phyloP scores from a whole-genome alignment of 2,329 filamentous ascomycete genomes.

The Atkinsonella hypoxylon region DNA sequence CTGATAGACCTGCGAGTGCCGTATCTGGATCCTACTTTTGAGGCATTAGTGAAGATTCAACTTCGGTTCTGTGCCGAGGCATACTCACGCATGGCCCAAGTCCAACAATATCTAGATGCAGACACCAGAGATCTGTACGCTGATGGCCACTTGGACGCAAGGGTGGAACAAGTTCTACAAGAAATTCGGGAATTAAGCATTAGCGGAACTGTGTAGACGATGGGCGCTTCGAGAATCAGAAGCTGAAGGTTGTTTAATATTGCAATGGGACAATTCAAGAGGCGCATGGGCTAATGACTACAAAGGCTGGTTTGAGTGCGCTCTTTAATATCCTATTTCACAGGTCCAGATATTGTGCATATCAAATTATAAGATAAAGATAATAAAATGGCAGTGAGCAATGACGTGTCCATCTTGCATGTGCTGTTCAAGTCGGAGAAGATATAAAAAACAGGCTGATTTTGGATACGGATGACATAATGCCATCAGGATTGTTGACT shows the following conservation, averaged over 20 bases:
- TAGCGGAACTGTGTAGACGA: constrained; percentile 49
- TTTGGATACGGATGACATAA: too few species aligned
- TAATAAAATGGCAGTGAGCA: background rate
- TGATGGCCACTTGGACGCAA: constrained; percentile 76
- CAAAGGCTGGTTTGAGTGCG: background rate
- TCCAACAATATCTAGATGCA: constrained; percentile 94
- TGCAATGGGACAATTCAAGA: background rate
- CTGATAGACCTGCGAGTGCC: constrained; percentile 94
- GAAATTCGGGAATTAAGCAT: constrained; percentile 97
- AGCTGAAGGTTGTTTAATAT: background rate
- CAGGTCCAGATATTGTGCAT: background rate
- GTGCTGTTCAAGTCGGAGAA: too few species aligned
- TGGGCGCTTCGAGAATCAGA: background rate
- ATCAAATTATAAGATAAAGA: background rate
- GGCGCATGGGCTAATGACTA: constrained; percentile 3
- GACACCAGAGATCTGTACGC: constrained; percentile 96
- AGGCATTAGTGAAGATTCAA: constrained; percentile 97
- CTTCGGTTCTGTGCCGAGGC: constrained; percentile 95
- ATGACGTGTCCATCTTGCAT: background rate
- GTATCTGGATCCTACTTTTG: constrained; percentile 92
- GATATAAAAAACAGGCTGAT: too few species aligned
- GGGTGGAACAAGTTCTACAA: constrained; percentile 90
- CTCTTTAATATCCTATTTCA: background rate
- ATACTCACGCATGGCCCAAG: constrained; percentile 95
- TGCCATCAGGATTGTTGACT: too few species aligned